Evolutionary conservation across 768 basidiomycete species (phyloP).

Genomic region (Collybiopsis luxurians): DNA sequence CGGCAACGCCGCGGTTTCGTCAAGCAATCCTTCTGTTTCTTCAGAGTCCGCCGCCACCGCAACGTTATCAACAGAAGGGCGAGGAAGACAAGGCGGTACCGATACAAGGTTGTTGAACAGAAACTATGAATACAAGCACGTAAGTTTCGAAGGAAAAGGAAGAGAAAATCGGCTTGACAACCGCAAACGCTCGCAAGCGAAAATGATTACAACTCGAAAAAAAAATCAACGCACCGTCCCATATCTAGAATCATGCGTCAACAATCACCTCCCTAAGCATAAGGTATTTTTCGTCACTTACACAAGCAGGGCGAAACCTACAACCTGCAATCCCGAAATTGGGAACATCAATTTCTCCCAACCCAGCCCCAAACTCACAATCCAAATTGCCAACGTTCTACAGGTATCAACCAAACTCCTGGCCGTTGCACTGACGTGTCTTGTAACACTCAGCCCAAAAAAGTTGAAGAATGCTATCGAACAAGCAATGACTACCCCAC

Average conservation of each 20-base stretch:
- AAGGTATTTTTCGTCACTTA: slow-evolving; percentile 40
- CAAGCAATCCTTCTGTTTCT: slow-evolving; percentile 59
- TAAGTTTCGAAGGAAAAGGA: no score
- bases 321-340: slow-evolving; percentile 76
- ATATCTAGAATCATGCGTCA: slow-evolving; percentile 50
- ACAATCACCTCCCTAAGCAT: neutral
- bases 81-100: slow-evolving; percentile 59
- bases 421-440: slow-evolving; percentile 89
- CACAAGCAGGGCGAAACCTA: slow-evolving; percentile 88
- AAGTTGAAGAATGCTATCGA: slow-evolving; percentile 85
- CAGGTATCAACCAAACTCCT: slow-evolving; percentile 92
- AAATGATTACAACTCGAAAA: no score
- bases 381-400: slow-evolving; percentile 94
- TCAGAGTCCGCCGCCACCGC: slow-evolving; percentile 47
- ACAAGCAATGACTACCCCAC: slow-evolving; percentile 67
- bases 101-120: slow-evolving; percentile 85
- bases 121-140: no score
- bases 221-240: slow-evolving; percentile 83
- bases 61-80: slow-evolving; percentile 39
- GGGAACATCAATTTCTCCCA: slow-evolving; percentile 89
- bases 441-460: slow-evolving; percentile 91
- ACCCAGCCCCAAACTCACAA: slow-evolving; percentile 82
- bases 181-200: neutral
- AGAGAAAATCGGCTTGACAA: slow-evolving; percentile 7
- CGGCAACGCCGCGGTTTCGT: slow-evolving; percentile 83